phyloP scores from a whole-genome alignment of 495 filamentous ascomycete genomes.

The Massariosphaeria phaeospora region DNA sequence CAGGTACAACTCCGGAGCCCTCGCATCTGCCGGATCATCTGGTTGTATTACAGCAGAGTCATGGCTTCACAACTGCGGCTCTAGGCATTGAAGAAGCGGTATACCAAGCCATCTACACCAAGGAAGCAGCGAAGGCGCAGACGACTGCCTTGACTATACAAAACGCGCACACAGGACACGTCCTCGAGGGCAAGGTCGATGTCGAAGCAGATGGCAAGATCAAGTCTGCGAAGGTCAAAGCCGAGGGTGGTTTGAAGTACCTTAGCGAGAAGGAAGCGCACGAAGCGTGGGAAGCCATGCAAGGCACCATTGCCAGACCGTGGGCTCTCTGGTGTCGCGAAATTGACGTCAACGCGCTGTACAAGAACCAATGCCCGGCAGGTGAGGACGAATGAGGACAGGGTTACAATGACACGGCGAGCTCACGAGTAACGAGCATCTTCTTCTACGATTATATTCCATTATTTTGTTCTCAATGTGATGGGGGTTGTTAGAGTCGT shows the following conservation, averaged over 20 bases:
- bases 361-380: constrained; percentile 36
- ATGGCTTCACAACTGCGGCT: constrained; percentile 39
- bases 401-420: not conserved
- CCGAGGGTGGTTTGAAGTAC: constrained; percentile 37
- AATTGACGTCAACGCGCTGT: constrained; percentile 36
- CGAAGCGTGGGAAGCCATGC: constrained; percentile 34
- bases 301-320: constrained; percentile 24
- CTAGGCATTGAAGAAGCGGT: constrained; percentile 37
- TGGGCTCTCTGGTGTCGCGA: constrained; percentile 41
- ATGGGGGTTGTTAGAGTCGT: no score
- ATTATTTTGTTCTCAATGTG: no score
- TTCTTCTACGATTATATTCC: no score
- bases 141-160: constrained; percentile 35
- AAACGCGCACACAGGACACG: constrained; percentile 34
- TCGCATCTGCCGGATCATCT: constrained; percentile 28
- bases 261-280: constrained; percentile 38
- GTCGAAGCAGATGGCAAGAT: constrained; percentile 37
- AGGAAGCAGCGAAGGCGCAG: constrained; percentile 37
- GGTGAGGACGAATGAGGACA: constrained; percentile 12
- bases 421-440: not conserved
- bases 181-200: constrained; percentile 27
- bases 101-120: constrained; percentile 39
- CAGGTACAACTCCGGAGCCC: constrained; percentile 17
- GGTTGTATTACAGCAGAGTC: constrained; percentile 39
- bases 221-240: constrained; percentile 38